Conservation (phyloP, 352 stramenopile species). For the Phytophthora lateralis region DNA sequence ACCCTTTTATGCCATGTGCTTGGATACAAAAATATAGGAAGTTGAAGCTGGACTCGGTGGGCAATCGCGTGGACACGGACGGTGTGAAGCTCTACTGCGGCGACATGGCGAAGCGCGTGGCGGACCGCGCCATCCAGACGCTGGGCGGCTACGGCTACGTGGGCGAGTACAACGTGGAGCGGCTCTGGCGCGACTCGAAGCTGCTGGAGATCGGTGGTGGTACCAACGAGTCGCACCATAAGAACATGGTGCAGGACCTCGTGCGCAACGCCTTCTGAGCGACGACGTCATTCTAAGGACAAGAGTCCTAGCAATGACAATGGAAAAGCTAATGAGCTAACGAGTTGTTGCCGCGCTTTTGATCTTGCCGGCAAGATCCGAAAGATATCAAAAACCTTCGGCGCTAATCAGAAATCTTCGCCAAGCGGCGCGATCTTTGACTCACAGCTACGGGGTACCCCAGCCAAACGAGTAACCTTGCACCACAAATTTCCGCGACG, state of each 20-base stretch:
- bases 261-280: slow-evolving; percentile 38
- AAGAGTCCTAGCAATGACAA: neutral
- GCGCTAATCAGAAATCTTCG: slow-evolving; percentile 19
- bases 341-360: neutral
- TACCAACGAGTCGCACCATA: slow-evolving; percentile 99
- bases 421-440: slow-evolving; percentile 24
- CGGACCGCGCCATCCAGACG: slow-evolving; percentile 97
- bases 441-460: neutral
- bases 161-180: slow-evolving; percentile 98
- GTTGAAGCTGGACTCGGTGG: slow-evolving; percentile 94
- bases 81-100: slow-evolving; percentile 99
- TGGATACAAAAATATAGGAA: slow-evolving; percentile 52
- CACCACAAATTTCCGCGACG: too few relatives aligned
- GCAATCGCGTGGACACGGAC: slow-evolving; percentile 98
- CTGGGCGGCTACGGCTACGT: slow-evolving; percentile 99
- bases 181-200: slow-evolving; percentile 98
- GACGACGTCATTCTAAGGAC: too few relatives aligned
- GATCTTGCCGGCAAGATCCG: slow-evolving; percentile 20
- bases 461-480: neutral
- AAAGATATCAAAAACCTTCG: slow-evolving; percentile 25
- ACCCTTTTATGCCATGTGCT: slow-evolving; percentile 5
- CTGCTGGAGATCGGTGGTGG: slow-evolving; percentile 99
- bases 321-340: neutral
- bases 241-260: slow-evolving; percentile 96
- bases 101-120: slow-evolving; percentile 97